A percentile compares a stretch with the other conserved stretches of the same genome.
Evolutionary conservation across 768 basidiomycete genomes (phyloP).

Genomic region (Mycena rosella): DNA sequence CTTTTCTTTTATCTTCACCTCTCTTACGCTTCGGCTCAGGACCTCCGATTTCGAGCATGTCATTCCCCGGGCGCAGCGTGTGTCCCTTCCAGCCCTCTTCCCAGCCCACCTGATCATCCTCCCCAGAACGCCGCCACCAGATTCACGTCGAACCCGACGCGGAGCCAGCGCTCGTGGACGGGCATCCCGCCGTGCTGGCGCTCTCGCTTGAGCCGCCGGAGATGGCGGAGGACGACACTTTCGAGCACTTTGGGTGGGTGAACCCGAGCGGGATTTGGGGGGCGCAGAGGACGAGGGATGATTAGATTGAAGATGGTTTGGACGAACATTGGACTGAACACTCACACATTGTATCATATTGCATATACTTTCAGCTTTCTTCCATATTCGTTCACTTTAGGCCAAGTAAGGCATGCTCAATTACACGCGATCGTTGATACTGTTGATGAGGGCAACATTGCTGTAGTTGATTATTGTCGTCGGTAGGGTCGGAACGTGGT

Average conservation of each 20-base stretch:
- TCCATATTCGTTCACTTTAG: too few species aligned
- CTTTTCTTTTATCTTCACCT: not conserved
- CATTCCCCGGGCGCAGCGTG: constrained; percentile 26
- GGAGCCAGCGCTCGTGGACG: constrained; percentile 28
- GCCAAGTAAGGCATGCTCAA: too few species aligned
- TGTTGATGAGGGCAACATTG: too few species aligned
- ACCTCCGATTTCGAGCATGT: constrained; percentile 38
- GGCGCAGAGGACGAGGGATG: not conserved
- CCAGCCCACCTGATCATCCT: not conserved
- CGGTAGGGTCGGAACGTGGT: too few species aligned
- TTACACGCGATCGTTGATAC: too few species aligned
- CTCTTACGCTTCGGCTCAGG: constrained; percentile 14
- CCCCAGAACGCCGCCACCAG: constrained; percentile 6
- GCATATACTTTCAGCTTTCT: not conserved
- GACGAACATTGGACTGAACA: not conserved
- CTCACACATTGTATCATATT: not conserved
- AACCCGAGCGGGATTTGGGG: constrained; percentile 47
- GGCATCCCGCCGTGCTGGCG: constrained; percentile 8
- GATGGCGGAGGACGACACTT: constrained; percentile 20
- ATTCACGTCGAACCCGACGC: not conserved
- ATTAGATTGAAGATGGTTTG: not conserved
- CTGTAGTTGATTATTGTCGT: too few species aligned
- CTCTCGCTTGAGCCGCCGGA: constrained; percentile 40
- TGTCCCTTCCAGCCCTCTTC: not conserved
- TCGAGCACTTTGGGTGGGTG: constrained; percentile 45